Conservation (phyloP, 768 basidiomycete genomes). For the Lactifluus subvellereus region DNA sequence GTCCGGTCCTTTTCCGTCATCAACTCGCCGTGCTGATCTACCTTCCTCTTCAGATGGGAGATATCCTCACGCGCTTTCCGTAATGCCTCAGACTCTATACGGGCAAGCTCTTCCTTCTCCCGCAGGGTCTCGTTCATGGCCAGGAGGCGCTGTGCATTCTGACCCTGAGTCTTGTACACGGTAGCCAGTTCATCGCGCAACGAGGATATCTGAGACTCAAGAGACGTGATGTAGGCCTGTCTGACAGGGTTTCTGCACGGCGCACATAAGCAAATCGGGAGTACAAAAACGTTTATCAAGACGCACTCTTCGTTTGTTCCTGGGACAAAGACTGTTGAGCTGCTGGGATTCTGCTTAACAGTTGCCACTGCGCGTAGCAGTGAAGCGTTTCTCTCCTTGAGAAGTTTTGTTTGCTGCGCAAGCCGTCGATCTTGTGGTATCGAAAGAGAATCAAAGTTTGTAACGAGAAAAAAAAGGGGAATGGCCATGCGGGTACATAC, state of each 20-base stretch:
- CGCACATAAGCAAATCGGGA: slow-evolving; percentile 1
- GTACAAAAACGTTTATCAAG: not conserved
- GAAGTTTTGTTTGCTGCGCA: slow-evolving; percentile 84
- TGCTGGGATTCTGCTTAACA: slow-evolving; percentile 56
- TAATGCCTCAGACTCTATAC: slow-evolving; percentile 75
- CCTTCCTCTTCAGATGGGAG: slow-evolving; percentile 60
- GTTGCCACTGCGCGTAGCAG: slow-evolving; percentile 79
- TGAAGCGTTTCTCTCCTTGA: slow-evolving; percentile 89
- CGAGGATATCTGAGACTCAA: slow-evolving; percentile 90
- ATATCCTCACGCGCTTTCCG: slow-evolving; percentile 75
- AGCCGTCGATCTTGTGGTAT: slow-evolving; percentile 69
- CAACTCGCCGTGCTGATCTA: slow-evolving; percentile 77
- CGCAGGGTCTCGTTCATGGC: slow-evolving; percentile 93
- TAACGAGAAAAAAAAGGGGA: slow-evolving; percentile 16
- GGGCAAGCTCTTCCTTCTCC: slow-evolving; percentile 84
- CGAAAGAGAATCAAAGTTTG: slow-evolving; percentile 19
- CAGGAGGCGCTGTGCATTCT: slow-evolving; percentile 89
- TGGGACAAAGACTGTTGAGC: slow-evolving; percentile 55
- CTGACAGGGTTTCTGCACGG: slow-evolving; percentile 69
- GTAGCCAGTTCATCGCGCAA: slow-evolving; percentile 89
- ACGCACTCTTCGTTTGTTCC: slow-evolving; percentile 69
- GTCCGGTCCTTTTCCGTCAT: slow-evolving; percentile 87
- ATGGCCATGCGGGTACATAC: slow-evolving; percentile 44
- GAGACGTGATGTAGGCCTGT: slow-evolving; percentile 82
- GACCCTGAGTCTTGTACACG: slow-evolving; percentile 93